Evolutionary conservation across 345 rosid genomes (phyloP).

Genomic region (Arabis hirsuta): DNA sequence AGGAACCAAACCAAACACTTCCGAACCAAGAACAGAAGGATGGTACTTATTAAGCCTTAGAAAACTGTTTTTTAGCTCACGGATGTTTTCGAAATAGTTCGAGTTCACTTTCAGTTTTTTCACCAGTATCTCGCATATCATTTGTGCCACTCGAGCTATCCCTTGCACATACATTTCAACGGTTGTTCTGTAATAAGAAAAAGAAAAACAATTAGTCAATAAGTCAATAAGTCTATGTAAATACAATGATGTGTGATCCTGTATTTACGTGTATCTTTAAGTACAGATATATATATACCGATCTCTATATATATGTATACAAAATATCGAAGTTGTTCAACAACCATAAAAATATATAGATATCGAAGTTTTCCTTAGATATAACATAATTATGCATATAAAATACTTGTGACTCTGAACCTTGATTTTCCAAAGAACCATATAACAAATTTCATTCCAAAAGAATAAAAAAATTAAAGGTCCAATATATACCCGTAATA

Average conservation of each 20-base stretch:
- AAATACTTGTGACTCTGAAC: slow-evolving; percentile 3
- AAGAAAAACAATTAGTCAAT: neutral
- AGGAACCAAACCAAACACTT: slow-evolving; percentile 68
- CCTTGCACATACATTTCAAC: slow-evolving; percentile 47
- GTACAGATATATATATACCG: neutral
- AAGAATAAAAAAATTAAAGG: neutral
- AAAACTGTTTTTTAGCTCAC: slow-evolving; percentile 46
- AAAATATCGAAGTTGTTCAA: no score
- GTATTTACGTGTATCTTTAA: slow-evolving; percentile 22
- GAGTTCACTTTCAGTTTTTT: slow-evolving; percentile 48
- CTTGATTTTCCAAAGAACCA: slow-evolving; percentile 15
- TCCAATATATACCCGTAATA: neutral
- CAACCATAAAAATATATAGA: neutral
- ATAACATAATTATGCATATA: neutral
- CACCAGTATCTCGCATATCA: slow-evolving; percentile 52
- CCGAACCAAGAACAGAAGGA: slow-evolving; percentile 55
- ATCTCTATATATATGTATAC: slow-evolving; percentile 5
- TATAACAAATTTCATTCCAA: neutral
- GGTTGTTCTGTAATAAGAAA: slow-evolving; percentile 46
- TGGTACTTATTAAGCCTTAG: slow-evolving; percentile 79
- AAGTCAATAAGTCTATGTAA: neutral
- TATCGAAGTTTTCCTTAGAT: neutral
- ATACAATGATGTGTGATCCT: neutral
- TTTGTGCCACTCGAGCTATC: slow-evolving; percentile 50
- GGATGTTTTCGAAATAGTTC: slow-evolving; percentile 54